Evolutionary conservation across 495 filamentous ascomycete genomes (phyloP), one percentile per base, ranked within the genome.

Genomic region (Hapsidospora chrysogenum): DNA sequence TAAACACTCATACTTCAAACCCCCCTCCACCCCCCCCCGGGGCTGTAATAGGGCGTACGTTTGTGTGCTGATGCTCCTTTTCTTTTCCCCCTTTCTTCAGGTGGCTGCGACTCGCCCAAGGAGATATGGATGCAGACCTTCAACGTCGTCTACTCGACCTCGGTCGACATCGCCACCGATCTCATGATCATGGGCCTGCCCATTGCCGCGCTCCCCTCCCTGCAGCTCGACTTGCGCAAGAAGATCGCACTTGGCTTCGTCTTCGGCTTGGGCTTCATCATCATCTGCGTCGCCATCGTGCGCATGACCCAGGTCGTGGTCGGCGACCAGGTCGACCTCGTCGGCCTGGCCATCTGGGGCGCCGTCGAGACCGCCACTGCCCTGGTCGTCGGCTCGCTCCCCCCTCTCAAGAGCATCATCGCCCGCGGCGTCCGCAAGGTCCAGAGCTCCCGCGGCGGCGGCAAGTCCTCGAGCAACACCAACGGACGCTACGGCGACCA

Each of bases 281-380:
- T 66, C 49, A 66, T 71, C 26, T 37, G 56, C 11, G 60, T 71
- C 29, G 54, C 66, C 23, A 55, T 61, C 41, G 58, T 70, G 39
- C 61, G 66, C 10, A 62, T 53, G 9, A 47, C 51, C 38, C 49
- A 58, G 42, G 41, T 52, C 37, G 15, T 61, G 31, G 52, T 45
- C 9, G 31, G 23, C 23, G 23, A 26, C 23, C 23, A 26, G 11
- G 23, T 26, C 23, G 23, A 26, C 11, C 23, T 26, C 23, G 23
- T 26, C 6, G 23, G 23, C 11, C 23, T 26, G 6, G 23, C 23
- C 23, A 26, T 26, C 23, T 26, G 23, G 23, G 23, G 23, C 6
- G 23, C 23, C 6, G 23, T 26, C 6, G 23, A 26, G 23, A 26
- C 23, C 6, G 23, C 23, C 6, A 26, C 23, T 6, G 23, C 23